phyloP scores from a whole-genome alignment of 1,284 basidiomycete genomes.

The Inonotus hispidus region DNA sequence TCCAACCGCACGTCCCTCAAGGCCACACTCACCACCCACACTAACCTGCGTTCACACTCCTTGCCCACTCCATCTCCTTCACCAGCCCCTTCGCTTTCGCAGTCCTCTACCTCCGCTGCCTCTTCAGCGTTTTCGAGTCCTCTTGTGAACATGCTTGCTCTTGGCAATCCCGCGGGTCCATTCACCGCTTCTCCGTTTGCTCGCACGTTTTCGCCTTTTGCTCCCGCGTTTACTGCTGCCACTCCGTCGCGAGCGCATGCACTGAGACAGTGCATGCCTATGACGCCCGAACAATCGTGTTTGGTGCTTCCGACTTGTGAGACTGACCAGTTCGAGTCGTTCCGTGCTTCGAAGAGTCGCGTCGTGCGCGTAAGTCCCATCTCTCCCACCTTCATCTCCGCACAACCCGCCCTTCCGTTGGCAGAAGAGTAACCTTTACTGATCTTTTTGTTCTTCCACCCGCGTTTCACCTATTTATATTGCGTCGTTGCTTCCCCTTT shows the following conservation, averaged over 20 bases:
- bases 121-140: not conserved
- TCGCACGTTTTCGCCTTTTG: constrained; percentile 1
- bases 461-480: not conserved
- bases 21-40: not conserved
- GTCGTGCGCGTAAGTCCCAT: constrained; percentile 16
- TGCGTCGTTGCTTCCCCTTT: not conserved
- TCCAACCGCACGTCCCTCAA: not conserved
- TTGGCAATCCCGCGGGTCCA: not conserved
- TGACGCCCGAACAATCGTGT: not conserved
- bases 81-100: constrained; percentile 10
- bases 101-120: not conserved
- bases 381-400: not conserved
- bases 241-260: not conserved
- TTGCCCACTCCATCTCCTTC: constrained; percentile 15
- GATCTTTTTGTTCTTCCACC: not conserved
- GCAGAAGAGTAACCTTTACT: not conserved
- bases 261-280: not conserved
- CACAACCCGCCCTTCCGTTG: not conserved
- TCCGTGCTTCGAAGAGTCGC: constrained; percentile 15
- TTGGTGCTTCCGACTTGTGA: not conserved
- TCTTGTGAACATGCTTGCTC: constrained; percentile 1
- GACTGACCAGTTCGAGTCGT: constrained; percentile 1
- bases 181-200: not conserved
- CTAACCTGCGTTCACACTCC: not conserved
- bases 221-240: not conserved